Conservation (phyloP, 345 rosid genomes). For the Eucalyptus pauciflora region DNA sequence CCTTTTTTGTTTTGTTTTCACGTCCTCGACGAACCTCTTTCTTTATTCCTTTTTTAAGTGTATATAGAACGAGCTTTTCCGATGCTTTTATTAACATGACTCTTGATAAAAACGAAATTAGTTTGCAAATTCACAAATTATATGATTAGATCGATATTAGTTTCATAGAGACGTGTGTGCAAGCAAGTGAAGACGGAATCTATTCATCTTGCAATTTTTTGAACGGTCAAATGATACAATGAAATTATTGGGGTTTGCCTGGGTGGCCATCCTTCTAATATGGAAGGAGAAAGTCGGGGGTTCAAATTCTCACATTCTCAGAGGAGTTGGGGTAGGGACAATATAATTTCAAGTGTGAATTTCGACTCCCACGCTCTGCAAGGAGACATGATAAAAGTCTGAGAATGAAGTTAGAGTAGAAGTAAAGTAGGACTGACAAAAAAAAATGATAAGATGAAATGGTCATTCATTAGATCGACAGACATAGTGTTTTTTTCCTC, state of each 20-base stretch:
- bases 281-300: fast-evolving
- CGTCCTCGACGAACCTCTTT: neutral
- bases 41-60: neutral
- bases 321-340: fast-evolving
- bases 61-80: neutral
- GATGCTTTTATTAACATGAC: neutral
- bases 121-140: neutral
- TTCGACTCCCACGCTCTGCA: no score
- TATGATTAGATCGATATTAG: no score
- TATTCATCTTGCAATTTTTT: no score
- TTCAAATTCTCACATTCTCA: no score
- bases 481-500: neutral
- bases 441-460: no score
- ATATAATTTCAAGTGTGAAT: no score
- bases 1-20: fast-evolving
- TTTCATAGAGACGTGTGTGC: neutral
- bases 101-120: neutral
- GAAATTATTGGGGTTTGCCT: no score
- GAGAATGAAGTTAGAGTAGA: fast-evolving
- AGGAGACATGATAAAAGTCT: fast-evolving
- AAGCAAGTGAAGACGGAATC: neutral
- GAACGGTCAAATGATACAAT: neutral
- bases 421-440: fast-evolving
- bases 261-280: fast-evolving
- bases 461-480: no score